Evolutionary conservation across 2,329 filamentous ascomycete genomes (phyloP).

Genomic region (Mollisia scopiformis): DNA sequence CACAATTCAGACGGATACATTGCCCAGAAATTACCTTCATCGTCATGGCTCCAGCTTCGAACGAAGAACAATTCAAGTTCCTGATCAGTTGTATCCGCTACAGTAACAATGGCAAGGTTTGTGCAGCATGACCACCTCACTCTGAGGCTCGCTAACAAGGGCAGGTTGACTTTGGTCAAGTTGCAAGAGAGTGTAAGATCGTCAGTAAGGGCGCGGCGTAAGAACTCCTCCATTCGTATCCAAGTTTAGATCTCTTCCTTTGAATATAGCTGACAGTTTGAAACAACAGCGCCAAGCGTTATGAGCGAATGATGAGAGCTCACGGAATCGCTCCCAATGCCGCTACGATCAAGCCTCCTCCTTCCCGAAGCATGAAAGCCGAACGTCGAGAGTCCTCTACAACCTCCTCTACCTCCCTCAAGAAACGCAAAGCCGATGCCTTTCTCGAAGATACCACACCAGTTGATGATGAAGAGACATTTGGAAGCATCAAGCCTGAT

Average conservation of each 20-base stretch:
- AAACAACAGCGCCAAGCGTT: conserved; percentile 62
- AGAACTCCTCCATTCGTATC: conserved; percentile 39
- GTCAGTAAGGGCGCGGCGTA: conserved; percentile 71
- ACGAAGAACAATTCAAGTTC: conserved; percentile 65
- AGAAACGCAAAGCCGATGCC: conserved; percentile 31
- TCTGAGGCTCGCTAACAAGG: conserved; percentile 1
- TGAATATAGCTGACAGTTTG: conserved; percentile 4
- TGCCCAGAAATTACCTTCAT: background rate
- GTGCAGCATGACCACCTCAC: conserved; percentile 14
- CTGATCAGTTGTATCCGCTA: conserved; percentile 67
- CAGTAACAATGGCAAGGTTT: conserved; percentile 62
- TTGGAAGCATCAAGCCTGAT: conserved; percentile 22
- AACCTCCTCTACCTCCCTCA: conserved; percentile 12
- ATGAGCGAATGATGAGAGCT: conserved; percentile 66
- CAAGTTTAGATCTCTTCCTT: background rate
- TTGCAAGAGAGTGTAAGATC: conserved; percentile 66
- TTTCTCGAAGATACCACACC: conserved; percentile 25
- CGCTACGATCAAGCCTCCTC: conserved; percentile 28
- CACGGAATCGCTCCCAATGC: conserved; percentile 48
- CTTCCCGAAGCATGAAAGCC: conserved; percentile 19
- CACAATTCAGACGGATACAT: background rate
- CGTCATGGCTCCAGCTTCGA: conserved; percentile 51
- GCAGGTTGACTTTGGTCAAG: conserved; percentile 66
- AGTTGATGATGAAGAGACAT: conserved; percentile 28
- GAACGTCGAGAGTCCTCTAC: conserved; percentile 11